phyloP scores from a whole-genome alignment of 768 basidiomycete species.

The Lentinus brumalis region DNA sequence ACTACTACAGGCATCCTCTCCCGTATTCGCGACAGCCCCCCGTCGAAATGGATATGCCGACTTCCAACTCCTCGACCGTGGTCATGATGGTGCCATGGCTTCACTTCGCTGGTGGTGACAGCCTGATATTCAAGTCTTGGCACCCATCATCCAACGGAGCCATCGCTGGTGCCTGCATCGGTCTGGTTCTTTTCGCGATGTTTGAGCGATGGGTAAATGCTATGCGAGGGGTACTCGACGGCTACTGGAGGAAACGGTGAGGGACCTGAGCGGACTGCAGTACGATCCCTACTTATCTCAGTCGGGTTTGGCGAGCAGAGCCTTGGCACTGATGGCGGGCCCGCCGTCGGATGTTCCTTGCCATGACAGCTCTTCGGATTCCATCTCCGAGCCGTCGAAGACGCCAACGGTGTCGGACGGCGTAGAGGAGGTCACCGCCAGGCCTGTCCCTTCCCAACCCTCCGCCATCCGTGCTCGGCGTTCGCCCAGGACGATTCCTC shows the following conservation, averaged over 20 bases:
- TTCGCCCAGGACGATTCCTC: slow-evolving; percentile 46
- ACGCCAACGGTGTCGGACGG: not conserved
- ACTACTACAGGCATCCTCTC: not conserved
- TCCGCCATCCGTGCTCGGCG: slow-evolving; percentile 5
- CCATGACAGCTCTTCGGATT: no score
- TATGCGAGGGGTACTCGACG: slow-evolving; percentile 51
- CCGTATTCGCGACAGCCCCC: not conserved
- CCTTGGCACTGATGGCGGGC: not conserved
- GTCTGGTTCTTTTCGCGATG: slow-evolving; percentile 64
- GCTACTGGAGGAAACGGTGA: slow-evolving; percentile 63
- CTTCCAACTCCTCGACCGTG: slow-evolving; percentile 7
- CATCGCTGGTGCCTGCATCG: slow-evolving; percentile 75
- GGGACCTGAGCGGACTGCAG: not conserved
- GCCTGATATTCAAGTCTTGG: slow-evolving; percentile 69
- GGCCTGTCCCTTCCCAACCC: not conserved
- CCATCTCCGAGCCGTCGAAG: no score
- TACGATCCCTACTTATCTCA: not conserved
- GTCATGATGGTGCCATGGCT: slow-evolving; percentile 63
- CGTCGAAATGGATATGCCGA: slow-evolving; percentile 3
- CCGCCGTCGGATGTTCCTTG: no score
- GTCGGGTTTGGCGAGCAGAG: not conserved
- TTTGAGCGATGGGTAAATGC: slow-evolving; percentile 72
- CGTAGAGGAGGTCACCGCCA: slow-evolving; percentile 18
- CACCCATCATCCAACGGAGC: slow-evolving; percentile 67
- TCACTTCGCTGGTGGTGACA: slow-evolving; percentile 67